A percentile compares a stretch with the other conserved stretches of the same genome.
Conservation (phyloP, 352 stramenopile genomes). For the Phytopythium kandeliae region DNA sequence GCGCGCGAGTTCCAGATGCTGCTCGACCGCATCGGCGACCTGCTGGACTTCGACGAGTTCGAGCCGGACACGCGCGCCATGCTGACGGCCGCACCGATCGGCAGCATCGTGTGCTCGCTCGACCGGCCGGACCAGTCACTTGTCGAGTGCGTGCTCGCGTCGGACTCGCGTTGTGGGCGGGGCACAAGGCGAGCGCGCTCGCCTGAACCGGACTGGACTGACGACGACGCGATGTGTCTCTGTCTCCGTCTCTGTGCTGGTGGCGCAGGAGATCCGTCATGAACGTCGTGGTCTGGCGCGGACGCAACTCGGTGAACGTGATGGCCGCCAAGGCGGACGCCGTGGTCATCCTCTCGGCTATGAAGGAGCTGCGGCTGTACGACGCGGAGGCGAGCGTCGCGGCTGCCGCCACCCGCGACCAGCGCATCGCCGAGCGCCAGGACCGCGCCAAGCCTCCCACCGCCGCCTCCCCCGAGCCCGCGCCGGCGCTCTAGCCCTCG, state of each 20-base stretch:
- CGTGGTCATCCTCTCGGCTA: slow-evolving; percentile 62
- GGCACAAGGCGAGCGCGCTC: no score
- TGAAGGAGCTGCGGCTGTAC: slow-evolving; percentile 85
- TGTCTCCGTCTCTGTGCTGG: neutral
- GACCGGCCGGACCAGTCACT: slow-evolving; percentile 47
- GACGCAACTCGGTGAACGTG: slow-evolving; percentile 81
- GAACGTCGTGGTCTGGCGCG: slow-evolving; percentile 83
- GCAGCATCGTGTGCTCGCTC: slow-evolving; percentile 75
- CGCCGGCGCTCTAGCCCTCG: no score
- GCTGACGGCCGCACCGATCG: slow-evolving; percentile 55
- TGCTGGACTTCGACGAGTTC: slow-evolving; percentile 84
- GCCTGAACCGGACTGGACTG: no score
- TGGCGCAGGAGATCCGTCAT: slow-evolving; percentile 64
- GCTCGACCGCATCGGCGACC: slow-evolving; percentile 72
- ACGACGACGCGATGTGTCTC: neutral
- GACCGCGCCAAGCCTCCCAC: slow-evolving; percentile 25
- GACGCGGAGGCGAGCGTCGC: slow-evolving; percentile 33
- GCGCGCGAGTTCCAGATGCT: slow-evolving; percentile 81
- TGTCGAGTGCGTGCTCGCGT: slow-evolving; percentile 61
- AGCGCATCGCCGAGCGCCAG: slow-evolving; percentile 38
- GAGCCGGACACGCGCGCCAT: slow-evolving; percentile 37
- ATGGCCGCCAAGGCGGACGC: slow-evolving; percentile 84
- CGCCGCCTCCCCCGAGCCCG: neutral
- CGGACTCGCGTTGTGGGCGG: no score
- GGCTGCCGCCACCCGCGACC: slow-evolving; percentile 40